Evolutionary conservation across 495 filamentous ascomycete genomes (phyloP).

Genomic region (Bryoglossum gracile): DNA sequence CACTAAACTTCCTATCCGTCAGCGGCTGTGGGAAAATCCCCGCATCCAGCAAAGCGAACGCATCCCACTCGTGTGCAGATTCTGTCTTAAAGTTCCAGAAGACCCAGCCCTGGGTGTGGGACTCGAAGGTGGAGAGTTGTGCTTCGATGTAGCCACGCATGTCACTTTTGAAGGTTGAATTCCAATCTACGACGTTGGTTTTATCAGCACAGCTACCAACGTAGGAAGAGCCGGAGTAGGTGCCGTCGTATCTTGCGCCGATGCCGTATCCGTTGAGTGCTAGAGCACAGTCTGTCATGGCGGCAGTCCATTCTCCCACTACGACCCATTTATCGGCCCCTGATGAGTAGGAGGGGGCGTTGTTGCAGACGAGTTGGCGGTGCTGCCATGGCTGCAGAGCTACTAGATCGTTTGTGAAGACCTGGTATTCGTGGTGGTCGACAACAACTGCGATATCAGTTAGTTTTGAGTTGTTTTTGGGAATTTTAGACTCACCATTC

Average conservation of each 20-base stretch:
- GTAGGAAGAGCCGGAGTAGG: conserved; percentile 49
- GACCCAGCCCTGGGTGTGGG: conserved; percentile 58
- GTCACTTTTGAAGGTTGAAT: conserved; percentile 31
- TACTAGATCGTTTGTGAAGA: conserved; percentile 56
- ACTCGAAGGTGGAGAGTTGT: conserved; percentile 66
- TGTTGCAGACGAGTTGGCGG: conserved; percentile 47
- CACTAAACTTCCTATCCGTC: not conserved
- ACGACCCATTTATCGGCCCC: conserved; percentile 62
- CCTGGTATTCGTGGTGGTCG: conserved; percentile 62
- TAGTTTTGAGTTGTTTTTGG: too few species aligned
- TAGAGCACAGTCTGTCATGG: conserved; percentile 67
- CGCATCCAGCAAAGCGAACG: conserved; percentile 16
- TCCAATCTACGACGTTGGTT: conserved; percentile 43
- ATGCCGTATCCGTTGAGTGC: conserved; percentile 61
- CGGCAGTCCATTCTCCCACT: conserved; percentile 55
- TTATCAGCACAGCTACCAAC: conserved; percentile 47
- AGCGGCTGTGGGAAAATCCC: conserved; percentile 24
- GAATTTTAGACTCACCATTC: too few species aligned
- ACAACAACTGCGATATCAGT: conserved; percentile 43
- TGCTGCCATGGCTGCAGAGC: conserved; percentile 39
- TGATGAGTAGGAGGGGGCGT: conserved; percentile 53
- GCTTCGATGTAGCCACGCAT: conserved; percentile 59
- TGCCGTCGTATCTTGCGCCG: conserved; percentile 64
- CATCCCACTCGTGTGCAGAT: conserved; percentile 67
- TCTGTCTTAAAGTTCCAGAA: conserved; percentile 86